Evolutionary conservation across 306 rosid species (phyloP).

Genomic region (Phaseolus lunatus): DNA sequence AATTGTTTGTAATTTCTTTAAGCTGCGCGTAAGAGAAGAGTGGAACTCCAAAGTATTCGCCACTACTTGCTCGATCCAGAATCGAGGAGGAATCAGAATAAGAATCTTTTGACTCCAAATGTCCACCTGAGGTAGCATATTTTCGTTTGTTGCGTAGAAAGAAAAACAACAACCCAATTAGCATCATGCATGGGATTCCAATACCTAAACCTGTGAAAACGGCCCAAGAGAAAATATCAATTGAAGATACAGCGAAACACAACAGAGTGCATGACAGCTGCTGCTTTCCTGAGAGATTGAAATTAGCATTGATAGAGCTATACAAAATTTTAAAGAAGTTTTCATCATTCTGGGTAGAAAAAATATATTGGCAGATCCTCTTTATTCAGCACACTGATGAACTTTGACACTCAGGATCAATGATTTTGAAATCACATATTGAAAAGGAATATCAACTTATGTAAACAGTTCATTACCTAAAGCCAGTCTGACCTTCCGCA

Average conservation of each 20-base stretch:
- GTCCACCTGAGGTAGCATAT: conserved; percentile 18
- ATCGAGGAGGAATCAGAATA: conserved; percentile 30
- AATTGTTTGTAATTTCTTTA: conserved; percentile 67
- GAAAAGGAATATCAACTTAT: conserved; percentile 30
- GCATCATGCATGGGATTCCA: conserved; percentile 41
- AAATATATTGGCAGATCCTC: neutral
- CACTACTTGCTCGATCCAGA: conserved; percentile 28
- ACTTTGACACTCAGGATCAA: neutral
- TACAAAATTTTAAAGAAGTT: neutral
- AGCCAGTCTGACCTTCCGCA: neutral
- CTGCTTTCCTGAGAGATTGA: neutral
- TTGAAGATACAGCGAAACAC: conserved; percentile 21
- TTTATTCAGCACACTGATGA: neutral
- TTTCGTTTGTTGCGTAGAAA: conserved; percentile 40
- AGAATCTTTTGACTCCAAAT: conserved; percentile 35
- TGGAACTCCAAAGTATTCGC: conserved; percentile 45
- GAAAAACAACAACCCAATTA: conserved; percentile 35
- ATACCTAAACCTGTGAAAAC: conserved; percentile 45
- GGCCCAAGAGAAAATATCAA: conserved; percentile 9
- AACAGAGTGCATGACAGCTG: neutral
- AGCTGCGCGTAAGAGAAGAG: conserved; percentile 55
- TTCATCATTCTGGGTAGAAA: neutral
- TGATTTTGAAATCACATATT: neutral
- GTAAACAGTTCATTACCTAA: conserved; percentile 45
- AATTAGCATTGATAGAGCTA: neutral